phyloP scores from a whole-genome alignment of 345 rosid species.

The Bretschneidera sinensis region DNA sequence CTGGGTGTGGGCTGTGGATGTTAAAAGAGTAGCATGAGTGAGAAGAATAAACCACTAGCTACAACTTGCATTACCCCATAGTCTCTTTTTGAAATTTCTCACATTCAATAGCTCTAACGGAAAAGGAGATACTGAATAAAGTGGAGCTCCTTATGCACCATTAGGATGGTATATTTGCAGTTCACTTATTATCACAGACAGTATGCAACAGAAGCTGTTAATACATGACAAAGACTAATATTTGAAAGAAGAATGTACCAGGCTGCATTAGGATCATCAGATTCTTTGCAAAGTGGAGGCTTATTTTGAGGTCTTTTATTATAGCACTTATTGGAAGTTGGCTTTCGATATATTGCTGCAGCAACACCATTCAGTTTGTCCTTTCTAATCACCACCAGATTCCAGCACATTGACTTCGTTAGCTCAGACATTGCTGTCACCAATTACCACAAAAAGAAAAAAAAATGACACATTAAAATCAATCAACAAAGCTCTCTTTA shows the following conservation, averaged over 20 bases:
- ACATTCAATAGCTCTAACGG: too few relatives aligned
- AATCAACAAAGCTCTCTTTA: too few relatives aligned
- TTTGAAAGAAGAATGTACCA: constrained; percentile 37
- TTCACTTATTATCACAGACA: too few relatives aligned
- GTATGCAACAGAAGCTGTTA: too few relatives aligned
- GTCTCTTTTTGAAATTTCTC: too few relatives aligned
- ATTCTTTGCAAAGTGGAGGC: constrained; percentile 64
- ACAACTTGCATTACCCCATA: too few relatives aligned
- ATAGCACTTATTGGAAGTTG: constrained; percentile 60
- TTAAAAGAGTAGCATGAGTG: too few relatives aligned
- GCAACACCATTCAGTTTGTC: constrained; percentile 56
- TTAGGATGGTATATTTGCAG: too few relatives aligned
- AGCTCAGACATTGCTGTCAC: constrained; percentile 65
- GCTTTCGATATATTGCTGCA: constrained; percentile 67
- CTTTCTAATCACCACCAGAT: constrained; percentile 44
- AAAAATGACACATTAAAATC: constrained; percentile 17
- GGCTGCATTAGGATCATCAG: constrained; percentile 69
- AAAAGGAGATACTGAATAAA: too few relatives aligned
- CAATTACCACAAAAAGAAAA: constrained; percentile 6
- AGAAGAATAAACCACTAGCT: too few relatives aligned
- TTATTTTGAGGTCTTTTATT: constrained; percentile 41
- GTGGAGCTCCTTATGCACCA: too few relatives aligned
- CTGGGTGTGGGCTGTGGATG: too few relatives aligned
- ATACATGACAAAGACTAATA: constrained; percentile 6
- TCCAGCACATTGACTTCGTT: constrained; percentile 75